Evolutionary conservation across 2,329 filamentous ascomycete genomes (phyloP).

Genomic region (Monascus ruber): DNA sequence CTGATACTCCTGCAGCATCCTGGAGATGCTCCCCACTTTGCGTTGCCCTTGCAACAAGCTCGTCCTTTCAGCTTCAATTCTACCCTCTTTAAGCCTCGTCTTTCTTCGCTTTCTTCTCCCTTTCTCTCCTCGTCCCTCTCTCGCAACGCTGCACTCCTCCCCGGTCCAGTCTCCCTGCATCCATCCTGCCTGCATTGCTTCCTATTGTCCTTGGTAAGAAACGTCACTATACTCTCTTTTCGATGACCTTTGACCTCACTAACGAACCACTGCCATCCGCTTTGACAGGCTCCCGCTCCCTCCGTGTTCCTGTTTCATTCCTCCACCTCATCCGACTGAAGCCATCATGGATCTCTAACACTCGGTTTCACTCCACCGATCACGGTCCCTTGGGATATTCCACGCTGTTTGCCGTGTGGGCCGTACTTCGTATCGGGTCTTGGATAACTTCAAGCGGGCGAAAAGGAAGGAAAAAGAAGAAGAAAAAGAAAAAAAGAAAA

Average conservation of each 20-base stretch:
- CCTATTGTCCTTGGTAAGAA: too few species aligned
- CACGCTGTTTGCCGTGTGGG: neutral
- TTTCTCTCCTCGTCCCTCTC: neutral
- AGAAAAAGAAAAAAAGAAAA: neutral
- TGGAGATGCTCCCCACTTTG: slow-evolving; percentile 22
- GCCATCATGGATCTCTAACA: too few species aligned
- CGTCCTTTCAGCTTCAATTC: slow-evolving; percentile 28
- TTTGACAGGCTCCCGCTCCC: too few species aligned
- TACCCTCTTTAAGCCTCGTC: slow-evolving; percentile 11
- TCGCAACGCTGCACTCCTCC: too few species aligned
- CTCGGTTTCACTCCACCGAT: neutral
- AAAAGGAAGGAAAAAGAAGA: neutral
- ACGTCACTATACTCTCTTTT: too few species aligned
- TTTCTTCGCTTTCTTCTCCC: slow-evolving; percentile 2
- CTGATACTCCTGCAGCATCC: neutral
- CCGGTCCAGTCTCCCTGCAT: too few species aligned
- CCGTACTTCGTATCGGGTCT: neutral
- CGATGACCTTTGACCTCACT: too few species aligned
- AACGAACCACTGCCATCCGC: too few species aligned
- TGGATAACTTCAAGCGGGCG: neutral
- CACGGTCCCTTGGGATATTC: neutral
- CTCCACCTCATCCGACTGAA: too few species aligned
- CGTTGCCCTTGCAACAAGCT: slow-evolving; percentile 33
- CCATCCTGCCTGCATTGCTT: too few species aligned
- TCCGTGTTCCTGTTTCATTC: too few species aligned